Evolutionary conservation across 2,329 filamentous ascomycete species (phyloP), one percentile per base, ranked within the genome.

Genomic region (Penicillium oxalicum): DNA sequence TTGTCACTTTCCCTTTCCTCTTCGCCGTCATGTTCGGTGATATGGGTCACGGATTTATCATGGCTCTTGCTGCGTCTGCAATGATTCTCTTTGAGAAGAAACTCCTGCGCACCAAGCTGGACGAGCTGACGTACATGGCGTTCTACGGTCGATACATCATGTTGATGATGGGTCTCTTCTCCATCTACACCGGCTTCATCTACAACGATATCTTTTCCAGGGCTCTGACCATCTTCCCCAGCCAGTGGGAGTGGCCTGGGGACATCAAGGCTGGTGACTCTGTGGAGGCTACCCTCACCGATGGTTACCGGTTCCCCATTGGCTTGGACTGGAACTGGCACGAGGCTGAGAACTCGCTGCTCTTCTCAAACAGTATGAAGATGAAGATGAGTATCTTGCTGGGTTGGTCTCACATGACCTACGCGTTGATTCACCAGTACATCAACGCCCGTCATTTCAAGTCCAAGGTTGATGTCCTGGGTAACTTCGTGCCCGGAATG

Each of bases 1-100:
- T 93, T 5, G 98, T 98, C 72, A 93, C 94, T n/a, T 98, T 98
- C 77, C 78, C 98, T 54, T 98, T 44, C 12, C 35, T 44, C 32
- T 44, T 98, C 67, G 93, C 93, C 43, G 93, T 98, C 81, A 98
- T 98, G 93, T 98, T 98, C 67, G 94, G 93, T 77, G 93, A 98
- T 71, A 85, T 95, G 50, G 94, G 93, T 44, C 93, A 98, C 65
- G 93, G 91, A 57, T 70, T 85, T 57, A 87, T 98, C 69, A 95
- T 98, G 87, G 78, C 91, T 38, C 67, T 82, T 48, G 87, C 89
- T 49, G 88, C 93, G 11, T 64, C 83, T 48, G 88, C 90, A 49
- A 95, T 98, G 90, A 97, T 98, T 60, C 88, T 95, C 74, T 97
- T 85, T 79, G 93, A 98, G 73, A 91, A 88, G 74, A 84, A 86